These are phyloP conservation scores for Boletus barrowsii DNA, from an alignment of 768 basidiomycete genomes.

Conservation along the genomic window DNA sequence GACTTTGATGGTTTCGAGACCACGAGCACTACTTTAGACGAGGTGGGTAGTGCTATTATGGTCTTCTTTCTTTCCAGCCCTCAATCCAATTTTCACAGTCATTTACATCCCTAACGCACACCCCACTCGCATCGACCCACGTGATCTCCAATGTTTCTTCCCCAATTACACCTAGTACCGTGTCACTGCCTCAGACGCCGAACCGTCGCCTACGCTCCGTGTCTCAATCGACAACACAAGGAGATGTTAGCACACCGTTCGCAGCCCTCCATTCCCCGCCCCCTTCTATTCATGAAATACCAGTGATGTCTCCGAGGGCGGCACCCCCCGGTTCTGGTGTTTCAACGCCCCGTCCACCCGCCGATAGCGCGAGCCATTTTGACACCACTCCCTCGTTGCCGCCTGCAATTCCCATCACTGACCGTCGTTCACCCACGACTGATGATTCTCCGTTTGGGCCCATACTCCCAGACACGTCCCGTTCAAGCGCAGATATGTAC, in stretches of 20 bases:
- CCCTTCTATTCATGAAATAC: neutral
- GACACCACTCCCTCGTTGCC: constrained; percentile 3
- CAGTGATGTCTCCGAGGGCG: neutral
- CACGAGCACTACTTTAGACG: constrained; percentile 39
- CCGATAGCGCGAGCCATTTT: neutral
- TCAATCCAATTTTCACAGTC: constrained; percentile 33
- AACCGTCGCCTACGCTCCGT: constrained; percentile 14
- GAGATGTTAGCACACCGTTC: neutral
- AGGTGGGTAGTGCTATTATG: constrained; percentile 36
- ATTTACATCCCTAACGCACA: constrained; percentile 42
- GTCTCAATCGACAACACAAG: constrained; percentile 18
- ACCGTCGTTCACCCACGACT: neutral
- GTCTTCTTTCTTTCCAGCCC: neutral
- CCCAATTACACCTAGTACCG: constrained; percentile 15
- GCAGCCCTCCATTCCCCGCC: neutral
- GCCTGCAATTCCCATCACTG: constrained; percentile 9
- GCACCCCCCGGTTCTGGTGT: neutral
- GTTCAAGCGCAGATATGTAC: constrained; percentile 28
- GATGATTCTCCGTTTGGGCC: constrained; percentile 32
- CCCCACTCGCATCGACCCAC: constrained; percentile 48
- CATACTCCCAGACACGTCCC: constrained; percentile 28
- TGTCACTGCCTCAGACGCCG: constrained; percentile 17
- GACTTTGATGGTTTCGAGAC: constrained; percentile 19
- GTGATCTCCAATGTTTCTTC: constrained; percentile 41
- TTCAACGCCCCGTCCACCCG: neutral